These are phyloP conservation scores for Neurospora sp. DNA, from an alignment of 495 filamentous ascomycete species.

Conservation along the genomic window DNA sequence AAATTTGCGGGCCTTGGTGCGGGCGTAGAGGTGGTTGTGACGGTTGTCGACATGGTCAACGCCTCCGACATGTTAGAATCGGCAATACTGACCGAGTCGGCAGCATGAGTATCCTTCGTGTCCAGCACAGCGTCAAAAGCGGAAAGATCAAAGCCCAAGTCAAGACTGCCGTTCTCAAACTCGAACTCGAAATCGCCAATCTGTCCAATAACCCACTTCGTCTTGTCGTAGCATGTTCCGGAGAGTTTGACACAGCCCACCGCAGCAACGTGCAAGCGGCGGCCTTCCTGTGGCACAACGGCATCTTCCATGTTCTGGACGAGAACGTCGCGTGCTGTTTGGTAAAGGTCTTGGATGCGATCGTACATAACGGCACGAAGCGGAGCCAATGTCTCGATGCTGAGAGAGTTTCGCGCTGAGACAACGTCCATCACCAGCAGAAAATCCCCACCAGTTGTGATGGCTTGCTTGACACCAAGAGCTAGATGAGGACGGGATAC, in stretches of 20 bases:
- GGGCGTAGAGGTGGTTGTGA: slow-evolving; percentile 16
- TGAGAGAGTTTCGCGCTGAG: slow-evolving; percentile 61
- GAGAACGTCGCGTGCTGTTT: slow-evolving; percentile 70
- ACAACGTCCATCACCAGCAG: slow-evolving; percentile 75
- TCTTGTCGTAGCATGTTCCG: slow-evolving; percentile 81
- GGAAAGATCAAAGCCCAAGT: slow-evolving; percentile 38
- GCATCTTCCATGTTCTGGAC: slow-evolving; percentile 56
- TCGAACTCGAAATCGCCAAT: slow-evolving; percentile 93
- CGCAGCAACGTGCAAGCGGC: slow-evolving; percentile 66
- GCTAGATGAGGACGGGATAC: slow-evolving; percentile 78
- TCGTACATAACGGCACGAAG: slow-evolving; percentile 72
- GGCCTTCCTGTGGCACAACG: slow-evolving; percentile 72
- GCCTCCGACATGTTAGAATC: slow-evolving; percentile 26
- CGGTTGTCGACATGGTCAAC: slow-evolving; percentile 15
- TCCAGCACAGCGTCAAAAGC: slow-evolving; percentile 25
- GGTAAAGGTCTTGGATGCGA: slow-evolving; percentile 66
- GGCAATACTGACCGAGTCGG: slow-evolving; percentile 28
- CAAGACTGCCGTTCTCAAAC: slow-evolving; percentile 32
- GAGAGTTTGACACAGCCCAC: slow-evolving; percentile 84
- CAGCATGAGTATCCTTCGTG: slow-evolving; percentile 6
- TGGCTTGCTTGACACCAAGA: slow-evolving; percentile 58
- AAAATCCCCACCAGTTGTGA: slow-evolving; percentile 67
- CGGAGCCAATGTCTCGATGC: slow-evolving; percentile 51
- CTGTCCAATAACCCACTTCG: slow-evolving; percentile 74
- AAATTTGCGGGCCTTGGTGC: slow-evolving; percentile 22